Conservation (phyloP, 192 early-diverging fungal genomes). For the Linnemannia zychae region DNA sequence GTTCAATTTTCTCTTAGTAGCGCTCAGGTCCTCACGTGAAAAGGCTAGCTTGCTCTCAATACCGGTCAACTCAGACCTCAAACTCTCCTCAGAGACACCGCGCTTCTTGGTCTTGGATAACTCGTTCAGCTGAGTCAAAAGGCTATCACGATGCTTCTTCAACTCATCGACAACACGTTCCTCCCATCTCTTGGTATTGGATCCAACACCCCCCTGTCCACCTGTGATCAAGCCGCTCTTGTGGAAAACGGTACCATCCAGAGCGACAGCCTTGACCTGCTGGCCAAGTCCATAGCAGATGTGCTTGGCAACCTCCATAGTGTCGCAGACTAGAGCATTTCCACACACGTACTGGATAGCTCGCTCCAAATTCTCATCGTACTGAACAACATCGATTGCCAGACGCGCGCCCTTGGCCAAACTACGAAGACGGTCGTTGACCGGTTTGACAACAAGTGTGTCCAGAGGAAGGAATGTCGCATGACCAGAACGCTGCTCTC, state of each 20-base stretch:
- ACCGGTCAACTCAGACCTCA: slow-evolving; percentile 70
- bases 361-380: slow-evolving; percentile 77
- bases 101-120: slow-evolving; percentile 78
- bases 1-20: slow-evolving; percentile 67
- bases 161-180: slow-evolving; percentile 89
- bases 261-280: slow-evolving; percentile 91
- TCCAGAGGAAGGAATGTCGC: slow-evolving; percentile 97
- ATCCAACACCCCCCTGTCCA: slow-evolving; percentile 66
- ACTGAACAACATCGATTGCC: slow-evolving; percentile 95
- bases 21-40: slow-evolving; percentile 72
- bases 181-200: slow-evolving; percentile 80
- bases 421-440: slow-evolving; percentile 87
- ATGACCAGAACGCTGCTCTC: slow-evolving; percentile 91
- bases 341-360: slow-evolving; percentile 94
- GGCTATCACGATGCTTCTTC: slow-evolving; percentile 75
- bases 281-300: slow-evolving; percentile 87
- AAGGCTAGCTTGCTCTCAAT: slow-evolving; percentile 72
- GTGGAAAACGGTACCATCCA: slow-evolving; percentile 96
- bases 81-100: slow-evolving; percentile 72
- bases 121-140: slow-evolving; percentile 80
- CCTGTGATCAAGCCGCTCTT: slow-evolving; percentile 97
- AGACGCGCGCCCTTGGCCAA: slow-evolving; percentile 86
- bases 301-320: slow-evolving; percentile 83
- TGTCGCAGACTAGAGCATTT: slow-evolving; percentile 94
- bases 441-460: slow-evolving; percentile 75